Evolutionary conservation across 345 rosid genomes (phyloP), one percentile per base, ranked within the genome.

Genomic region (Rhizophora mangle): DNA sequence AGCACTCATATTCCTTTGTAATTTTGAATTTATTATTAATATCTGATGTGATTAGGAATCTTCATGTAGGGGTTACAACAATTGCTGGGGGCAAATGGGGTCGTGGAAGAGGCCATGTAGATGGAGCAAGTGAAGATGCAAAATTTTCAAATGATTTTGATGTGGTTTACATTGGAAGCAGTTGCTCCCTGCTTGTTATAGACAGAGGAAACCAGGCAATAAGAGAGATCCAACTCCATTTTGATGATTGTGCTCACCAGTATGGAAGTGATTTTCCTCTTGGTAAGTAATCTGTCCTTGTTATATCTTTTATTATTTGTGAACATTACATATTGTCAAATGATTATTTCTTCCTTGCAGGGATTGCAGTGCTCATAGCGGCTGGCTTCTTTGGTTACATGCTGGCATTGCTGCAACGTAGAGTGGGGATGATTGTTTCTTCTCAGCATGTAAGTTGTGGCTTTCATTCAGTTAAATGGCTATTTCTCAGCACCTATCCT

Each of bases 101-200:
- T 63, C 85, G 84, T 34, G 92, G 90, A 78, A 92, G 96, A n/a
- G 85, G 96, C 57, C 96, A 92, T 77, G 86, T 86, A 21, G 98
- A 95, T 83, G 99, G 99, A 72, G 96, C 98, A 8, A 90, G 98
- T 74, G 99, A 85, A 76, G 99, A 92, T 83, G 99, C 98, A 51
- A 95, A 90, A 63, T 92, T 95, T 67, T 95, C 98, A 1, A 81
- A 84, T 81, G 99, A 95, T 73, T 92, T 92, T 79, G 99, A 95
- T 74, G 90, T 95, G 78, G 91, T 92, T 76, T 95, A 95, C 51
- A 70, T 95, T 39, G 99, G 99, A 78, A 95, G 96, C 78, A 95
- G 99, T 72, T 95, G 97, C 80, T 95, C 96, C 32, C 71, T 95
- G 6, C 96, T 90, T 9, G 97, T 95, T 61, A 90, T 89, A 57